Base-by-base conservation (phyloP, 1,284 basidiomycete species). In the Sporisorium exsertum region DNA sequence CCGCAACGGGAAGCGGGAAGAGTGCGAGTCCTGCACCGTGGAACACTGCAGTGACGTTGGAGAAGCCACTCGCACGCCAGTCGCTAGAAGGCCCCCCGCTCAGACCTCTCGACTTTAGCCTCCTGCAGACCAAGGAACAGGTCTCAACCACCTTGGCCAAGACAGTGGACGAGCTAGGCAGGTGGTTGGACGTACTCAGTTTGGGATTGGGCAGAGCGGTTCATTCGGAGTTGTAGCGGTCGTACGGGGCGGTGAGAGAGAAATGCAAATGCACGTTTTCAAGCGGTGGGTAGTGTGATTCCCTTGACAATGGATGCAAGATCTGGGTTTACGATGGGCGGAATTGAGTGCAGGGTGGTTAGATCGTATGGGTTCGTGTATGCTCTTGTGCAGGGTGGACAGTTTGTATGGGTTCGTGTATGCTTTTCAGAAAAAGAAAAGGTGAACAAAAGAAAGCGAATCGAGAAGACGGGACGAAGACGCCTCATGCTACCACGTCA, bases 101-200 rank as follows among this genome's bases (percentile, higher is more conserved):
- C 6, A 88, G 87, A 42, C 90, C 92, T 2, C 87, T 95, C 18
- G 91, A 95, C 82, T 91, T 93, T 67, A 85, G 86, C 8, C 84
- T 87, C n/a, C 86, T 94, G 43, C 88, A 90, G 60, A 87, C 87
- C 18, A 88, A 88, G 40, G 91, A 92, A 33, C 88, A 88, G 37
- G 91, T 92, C 0, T 92, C 93, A 75, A 86, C 87, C 0, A 91
- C 92, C 81, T 88, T 97, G 43, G 91, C 91, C 40, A 87, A 88
- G 52, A 93, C 92, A 1, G 90, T 97, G 9, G 91, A 92, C 64
- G 91, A 93, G 77, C 89, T 98, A 47, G 89, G 90, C 3, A 88
- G 89, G 73, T 97, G 94, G 94, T 87, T 98, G 59, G 89, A 90
- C 5, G 88, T 91, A 0, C 89, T 97, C 1, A 92, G 56, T 89